Evolutionary conservation across 768 basidiomycete species (phyloP).

Genomic region (Crepidotus variabilis): DNA sequence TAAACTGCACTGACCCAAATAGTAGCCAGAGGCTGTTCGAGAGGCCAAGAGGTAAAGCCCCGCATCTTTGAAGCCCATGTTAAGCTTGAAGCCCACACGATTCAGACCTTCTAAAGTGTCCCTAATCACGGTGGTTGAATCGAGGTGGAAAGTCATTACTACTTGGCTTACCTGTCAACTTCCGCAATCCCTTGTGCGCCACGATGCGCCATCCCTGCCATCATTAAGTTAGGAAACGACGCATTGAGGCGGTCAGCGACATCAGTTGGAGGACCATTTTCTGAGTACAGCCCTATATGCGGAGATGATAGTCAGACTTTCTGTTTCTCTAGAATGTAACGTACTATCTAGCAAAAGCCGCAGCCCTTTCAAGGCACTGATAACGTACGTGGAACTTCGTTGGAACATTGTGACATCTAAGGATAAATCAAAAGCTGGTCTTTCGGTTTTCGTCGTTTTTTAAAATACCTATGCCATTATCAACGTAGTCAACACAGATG

Average conservation of each 20-base stretch:
- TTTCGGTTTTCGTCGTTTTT: background rate
- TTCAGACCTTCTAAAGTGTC: constrained; percentile 35
- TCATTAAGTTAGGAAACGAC: constrained; percentile 37
- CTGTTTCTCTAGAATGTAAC: background rate
- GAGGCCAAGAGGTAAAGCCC: constrained; percentile 29
- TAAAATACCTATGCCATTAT: constrained; percentile 33
- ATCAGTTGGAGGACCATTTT: constrained; percentile 45
- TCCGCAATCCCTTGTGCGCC: constrained; percentile 22
- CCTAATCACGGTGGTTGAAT: no score
- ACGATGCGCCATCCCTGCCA: constrained; percentile 17
- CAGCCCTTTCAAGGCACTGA: constrained; percentile 39
- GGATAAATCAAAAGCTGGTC: background rate
- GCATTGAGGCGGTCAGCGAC: constrained; percentile 48
- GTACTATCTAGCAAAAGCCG: constrained; percentile 23
- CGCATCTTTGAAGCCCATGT: constrained; percentile 34
- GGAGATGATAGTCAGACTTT: background rate
- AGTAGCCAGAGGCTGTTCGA: constrained; percentile 33
- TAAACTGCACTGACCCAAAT: constrained; percentile 25
- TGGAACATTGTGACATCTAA: constrained; percentile 45
- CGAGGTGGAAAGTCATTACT: no score
- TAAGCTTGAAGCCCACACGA: constrained; percentile 42
- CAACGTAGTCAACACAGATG: constrained; percentile 32
- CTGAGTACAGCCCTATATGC: constrained; percentile 34
- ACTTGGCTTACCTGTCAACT: constrained; percentile 37
- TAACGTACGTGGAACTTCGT: constrained; percentile 49